These are phyloP conservation scores for Pistacia atlantica DNA, from an alignment of 345 rosid species.

Conservation along the genomic window DNA sequence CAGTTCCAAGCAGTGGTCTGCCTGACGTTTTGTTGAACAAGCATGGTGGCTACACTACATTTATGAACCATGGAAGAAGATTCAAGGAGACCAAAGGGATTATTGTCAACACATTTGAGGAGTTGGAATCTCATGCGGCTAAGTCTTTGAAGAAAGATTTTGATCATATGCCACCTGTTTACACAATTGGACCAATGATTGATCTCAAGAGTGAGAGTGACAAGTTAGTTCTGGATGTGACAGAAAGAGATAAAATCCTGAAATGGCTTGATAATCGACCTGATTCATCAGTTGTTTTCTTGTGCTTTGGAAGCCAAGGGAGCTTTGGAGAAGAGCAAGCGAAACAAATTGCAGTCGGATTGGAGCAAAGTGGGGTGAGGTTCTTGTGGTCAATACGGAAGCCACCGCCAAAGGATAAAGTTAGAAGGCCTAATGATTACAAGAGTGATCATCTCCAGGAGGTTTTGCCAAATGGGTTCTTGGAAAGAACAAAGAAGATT, in stretches of 20 bases:
- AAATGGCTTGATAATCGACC: conserved; percentile 39
- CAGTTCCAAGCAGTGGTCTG: conserved; percentile 19
- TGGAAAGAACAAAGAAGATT: conserved; percentile 7
- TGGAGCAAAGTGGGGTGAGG: conserved; percentile 27
- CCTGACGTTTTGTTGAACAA: conserved; percentile 9
- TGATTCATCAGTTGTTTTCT: conserved; percentile 30
- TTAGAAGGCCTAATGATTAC: too few species aligned
- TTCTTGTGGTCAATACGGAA: conserved; percentile 20
- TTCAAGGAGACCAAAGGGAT: neutral
- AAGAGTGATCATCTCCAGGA: neutral
- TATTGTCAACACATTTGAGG: neutral
- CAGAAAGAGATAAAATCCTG: neutral
- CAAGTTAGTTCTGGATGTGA: neutral
- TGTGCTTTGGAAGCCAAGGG: conserved; percentile 40
- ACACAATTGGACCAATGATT: neutral
- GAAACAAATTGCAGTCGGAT: conserved; percentile 26
- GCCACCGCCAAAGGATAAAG: neutral
- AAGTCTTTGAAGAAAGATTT: neutral
- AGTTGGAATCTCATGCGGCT: neutral
- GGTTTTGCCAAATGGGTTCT: conserved; percentile 17
- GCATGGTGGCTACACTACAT: neutral
- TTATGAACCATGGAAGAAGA: neutral
- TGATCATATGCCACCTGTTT: conserved; percentile 19
- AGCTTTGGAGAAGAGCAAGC: conserved; percentile 4
- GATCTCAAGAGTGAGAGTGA: neutral